Evolutionary conservation across 306 rosid genomes (phyloP), one percentile per base, ranked within the genome.

Genomic region (Corylus avellana): DNA sequence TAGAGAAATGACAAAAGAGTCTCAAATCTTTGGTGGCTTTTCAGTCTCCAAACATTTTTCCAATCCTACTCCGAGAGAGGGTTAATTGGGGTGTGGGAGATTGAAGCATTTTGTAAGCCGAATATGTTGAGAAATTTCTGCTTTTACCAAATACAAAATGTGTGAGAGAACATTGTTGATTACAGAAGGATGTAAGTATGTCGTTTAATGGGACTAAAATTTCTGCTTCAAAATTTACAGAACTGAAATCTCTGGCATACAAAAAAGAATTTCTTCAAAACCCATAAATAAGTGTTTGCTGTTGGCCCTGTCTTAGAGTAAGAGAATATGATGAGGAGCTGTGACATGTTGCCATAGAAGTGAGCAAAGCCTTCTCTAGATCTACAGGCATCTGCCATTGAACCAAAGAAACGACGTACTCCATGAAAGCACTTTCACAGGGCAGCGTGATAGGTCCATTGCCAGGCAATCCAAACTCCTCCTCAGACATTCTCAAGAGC

Each of bases 391-490:
- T 25, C 47, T 42, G 46, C 64, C 63, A 1, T 64, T 25, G 69
- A 39, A 73, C 49, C 62, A 77, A 17, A 47, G 75, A 64, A 55
- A 73, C 47, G 12, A 77, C 22, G 48, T 73, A 54, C 11, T 82
- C 78, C 74, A 77, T 39, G 42, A 77, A 73, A 14, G 4, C 50
- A 35, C 68, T 10, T 39, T 29, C 76, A 53, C 78, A 80, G 4
- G 84, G 84, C 79, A 80, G 32, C n/a, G 54, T 80, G 54, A 75
- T 50, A 25, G 84, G 84, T 7, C 69, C 70, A 22, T 68, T 55
- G 7, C 61, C 8, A 27, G 84, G 79, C 47, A 80, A 58, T 55
- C 84, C 84, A n/a, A 80, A 75, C 84, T 80, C 83, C 57, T 73
- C 79, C 50, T 75, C 76, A 18, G 75, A 53, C 63, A 80, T 16